Evolutionary conservation across 306 rosid genomes (phyloP).

Genomic region (Glycine latifolia): DNA sequence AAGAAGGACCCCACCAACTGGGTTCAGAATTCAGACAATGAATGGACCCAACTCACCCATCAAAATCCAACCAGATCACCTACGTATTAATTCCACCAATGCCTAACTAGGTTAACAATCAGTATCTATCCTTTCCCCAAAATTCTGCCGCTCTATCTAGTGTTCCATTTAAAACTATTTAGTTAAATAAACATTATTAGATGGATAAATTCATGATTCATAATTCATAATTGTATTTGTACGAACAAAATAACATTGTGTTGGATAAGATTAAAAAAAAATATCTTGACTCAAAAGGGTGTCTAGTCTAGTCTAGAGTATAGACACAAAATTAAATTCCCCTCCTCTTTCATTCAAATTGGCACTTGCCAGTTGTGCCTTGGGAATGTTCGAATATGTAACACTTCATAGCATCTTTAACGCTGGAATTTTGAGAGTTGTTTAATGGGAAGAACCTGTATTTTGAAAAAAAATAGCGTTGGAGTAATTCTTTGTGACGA

Average conservation of each 20-base stretch:
- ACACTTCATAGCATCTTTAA: too few species aligned
- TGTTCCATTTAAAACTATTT: not conserved
- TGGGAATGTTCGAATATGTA: too few species aligned
- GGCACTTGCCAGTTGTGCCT: not conserved
- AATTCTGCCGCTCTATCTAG: not conserved
- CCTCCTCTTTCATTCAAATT: conserved; percentile 4
- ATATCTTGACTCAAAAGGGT: too few species aligned
- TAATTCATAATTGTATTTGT: not conserved
- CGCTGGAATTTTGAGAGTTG: too few species aligned
- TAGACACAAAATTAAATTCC: not conserved
- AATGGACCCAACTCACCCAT: conserved; percentile 31
- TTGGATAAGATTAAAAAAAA: too few species aligned
- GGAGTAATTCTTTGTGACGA: too few species aligned
- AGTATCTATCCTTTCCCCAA: not conserved
- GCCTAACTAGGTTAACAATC: not conserved
- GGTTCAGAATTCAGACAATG: not conserved
- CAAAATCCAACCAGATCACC: not conserved
- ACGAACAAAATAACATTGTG: too few species aligned
- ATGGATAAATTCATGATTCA: not conserved
- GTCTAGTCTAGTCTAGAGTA: not conserved
- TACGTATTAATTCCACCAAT: not conserved
- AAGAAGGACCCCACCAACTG: conserved; percentile 24
- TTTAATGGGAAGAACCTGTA: too few species aligned
- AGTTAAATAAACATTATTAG: not conserved
- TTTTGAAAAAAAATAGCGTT: too few species aligned